These are phyloP conservation scores for Eustoma russellianum DNA, from an alignment of 257 asterid genomes.

Conservation along the genomic window DNA sequence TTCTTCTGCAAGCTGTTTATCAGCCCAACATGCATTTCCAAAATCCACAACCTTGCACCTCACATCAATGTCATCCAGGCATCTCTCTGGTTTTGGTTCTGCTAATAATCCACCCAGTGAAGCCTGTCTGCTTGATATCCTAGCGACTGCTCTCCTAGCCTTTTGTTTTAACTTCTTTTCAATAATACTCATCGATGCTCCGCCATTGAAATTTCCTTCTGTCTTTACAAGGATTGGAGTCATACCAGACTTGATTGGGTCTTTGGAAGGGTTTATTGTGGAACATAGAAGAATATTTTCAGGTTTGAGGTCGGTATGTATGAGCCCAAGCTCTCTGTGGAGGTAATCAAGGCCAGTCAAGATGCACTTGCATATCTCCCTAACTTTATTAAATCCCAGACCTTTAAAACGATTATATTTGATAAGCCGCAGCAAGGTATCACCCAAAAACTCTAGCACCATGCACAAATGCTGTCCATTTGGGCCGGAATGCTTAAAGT, in stretches of 20 bases:
- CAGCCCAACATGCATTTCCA: slow-evolving; percentile 97
- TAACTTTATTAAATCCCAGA: slow-evolving; percentile 65
- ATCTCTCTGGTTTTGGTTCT: slow-evolving; percentile 52
- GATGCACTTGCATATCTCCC: slow-evolving; percentile 84
- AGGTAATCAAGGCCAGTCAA: slow-evolving; percentile 86
- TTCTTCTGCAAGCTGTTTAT: slow-evolving; percentile 74
- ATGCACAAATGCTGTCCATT: slow-evolving; percentile 97
- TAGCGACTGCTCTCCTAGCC: slow-evolving; percentile 95
- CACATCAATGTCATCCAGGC: slow-evolving; percentile 76
- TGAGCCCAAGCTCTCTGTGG: slow-evolving; percentile 62
- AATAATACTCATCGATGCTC: slow-evolving; percentile 36
- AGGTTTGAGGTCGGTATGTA: slow-evolving; percentile 93
- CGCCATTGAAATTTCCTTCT: slow-evolving; percentile 68
- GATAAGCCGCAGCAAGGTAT: slow-evolving; percentile 69
- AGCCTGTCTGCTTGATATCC: slow-evolving; percentile 61
- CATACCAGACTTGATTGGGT: slow-evolving; percentile 65
- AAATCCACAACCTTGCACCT: slow-evolving; percentile 93
- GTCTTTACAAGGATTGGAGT: slow-evolving; percentile 79
- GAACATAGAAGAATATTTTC: slow-evolving; percentile 81
- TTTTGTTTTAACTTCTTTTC: slow-evolving; percentile 88
- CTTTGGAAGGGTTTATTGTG: slow-evolving; percentile 81
- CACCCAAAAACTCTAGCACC: slow-evolving; percentile 97
- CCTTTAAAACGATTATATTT: slow-evolving; percentile 77
- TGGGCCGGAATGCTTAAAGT: slow-evolving; percentile 91
- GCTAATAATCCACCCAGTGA: slow-evolving; percentile 57